Conservation (phyloP, 768 basidiomycete genomes). For the Cantharellus cinnabarinus region DNA sequence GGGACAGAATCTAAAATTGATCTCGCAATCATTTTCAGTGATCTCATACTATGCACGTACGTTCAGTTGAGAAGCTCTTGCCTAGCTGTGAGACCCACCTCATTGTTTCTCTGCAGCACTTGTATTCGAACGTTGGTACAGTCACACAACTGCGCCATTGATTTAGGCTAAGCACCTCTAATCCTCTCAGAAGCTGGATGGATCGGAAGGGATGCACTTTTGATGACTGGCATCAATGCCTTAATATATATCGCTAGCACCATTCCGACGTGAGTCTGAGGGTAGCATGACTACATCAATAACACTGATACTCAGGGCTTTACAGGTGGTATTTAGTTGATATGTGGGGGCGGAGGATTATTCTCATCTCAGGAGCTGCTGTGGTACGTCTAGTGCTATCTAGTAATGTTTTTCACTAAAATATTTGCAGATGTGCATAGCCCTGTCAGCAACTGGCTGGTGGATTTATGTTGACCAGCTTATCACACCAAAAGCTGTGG, state of each 20-base stretch:
- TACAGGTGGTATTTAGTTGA: conserved; percentile 85
- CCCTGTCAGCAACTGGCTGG: conserved; percentile 68
- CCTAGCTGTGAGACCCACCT: not conserved
- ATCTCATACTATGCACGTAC: conserved; percentile 88
- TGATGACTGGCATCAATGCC: conserved; percentile 92
- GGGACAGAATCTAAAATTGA: not conserved
- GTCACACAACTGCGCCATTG: conserved; percentile 6
- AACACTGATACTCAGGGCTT: conserved; percentile 2
- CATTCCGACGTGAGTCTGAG: conserved; percentile 50
- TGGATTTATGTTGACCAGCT: conserved; percentile 85
- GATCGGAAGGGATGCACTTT: conserved; percentile 78
- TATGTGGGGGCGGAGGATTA: conserved; percentile 70
- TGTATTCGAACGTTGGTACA: conserved; percentile 62
- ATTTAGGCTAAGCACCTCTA: not conserved
- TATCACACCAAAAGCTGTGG: conserved; percentile 71
- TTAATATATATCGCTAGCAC: conserved; percentile 64
- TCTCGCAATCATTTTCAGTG: conserved; percentile 25
- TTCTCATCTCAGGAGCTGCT: conserved; percentile 70
- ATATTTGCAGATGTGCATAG: conserved; percentile 47
- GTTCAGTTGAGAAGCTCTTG: conserved; percentile 13
- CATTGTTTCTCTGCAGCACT: conserved; percentile 28
- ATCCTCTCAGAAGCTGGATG: conserved; percentile 62
- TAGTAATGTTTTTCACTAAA: not conserved
- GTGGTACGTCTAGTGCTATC: conserved; percentile 26
- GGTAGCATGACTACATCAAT: not conserved